Base-by-base conservation (phyloP, 306 rosid genomes). In the Quercus dentata region DNA sequence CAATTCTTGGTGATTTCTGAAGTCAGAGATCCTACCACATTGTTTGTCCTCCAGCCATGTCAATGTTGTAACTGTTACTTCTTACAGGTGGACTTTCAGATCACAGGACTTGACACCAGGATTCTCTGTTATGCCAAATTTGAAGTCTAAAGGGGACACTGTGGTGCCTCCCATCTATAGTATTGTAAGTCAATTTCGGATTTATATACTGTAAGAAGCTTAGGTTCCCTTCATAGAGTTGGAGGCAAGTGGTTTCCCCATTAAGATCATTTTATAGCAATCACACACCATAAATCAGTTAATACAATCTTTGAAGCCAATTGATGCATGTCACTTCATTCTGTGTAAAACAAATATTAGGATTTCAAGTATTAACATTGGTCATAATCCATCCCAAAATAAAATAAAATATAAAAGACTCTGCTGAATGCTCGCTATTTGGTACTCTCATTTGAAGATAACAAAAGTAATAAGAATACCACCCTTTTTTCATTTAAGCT, bases 51-150 rank as follows among this genome's bases (percentile, higher is more conserved):
- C 73, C 41, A 23, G 27, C 54, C 30, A 41, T 74, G 44, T 78
- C 73, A 57, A 35, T 56, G 69, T 21, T 59, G 46, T 30, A 81
- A 41, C 58, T 52, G 49, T 35, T 73, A 52, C 44, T 75, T 69
- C 31, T 72, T 77, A 82, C 85, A 95, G 99, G 77, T 96, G 99
- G 99, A 93, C 86, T 62, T 96, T 96, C 75, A 90, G 97, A 84
- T 91, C 98, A 80, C 97, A 92, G 77, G 91, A 93, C 79, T 77
- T 93, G 87, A 89, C 93, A 18, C 94, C 97, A 5, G 85, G 94
- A 77, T 96, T 96, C 87, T 91, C 99, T 54, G 88, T 96, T 72
- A 89, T 91, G 90, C 99, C 97, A 44, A 76, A 90, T 73, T 75
- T 90, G 9, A 93, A 87, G 83, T 76, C 85, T 68, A 86, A 89